Evolutionary conservation across 2,329 filamentous ascomycete species (phyloP).

Genomic region (Pseudogymnoascus sp.): DNA sequence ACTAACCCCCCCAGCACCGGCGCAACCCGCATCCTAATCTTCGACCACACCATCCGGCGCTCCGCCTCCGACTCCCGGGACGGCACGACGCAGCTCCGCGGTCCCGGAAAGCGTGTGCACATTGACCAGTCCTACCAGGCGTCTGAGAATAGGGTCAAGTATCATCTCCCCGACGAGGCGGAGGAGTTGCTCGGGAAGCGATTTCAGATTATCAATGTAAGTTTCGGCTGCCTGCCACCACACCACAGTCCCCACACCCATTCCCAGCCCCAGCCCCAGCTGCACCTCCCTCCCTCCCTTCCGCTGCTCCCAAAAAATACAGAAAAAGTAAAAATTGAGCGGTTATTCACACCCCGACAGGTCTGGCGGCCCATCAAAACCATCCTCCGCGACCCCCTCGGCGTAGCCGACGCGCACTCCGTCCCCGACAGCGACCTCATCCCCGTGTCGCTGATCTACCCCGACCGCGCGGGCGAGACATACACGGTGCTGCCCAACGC

Average conservation of each 20-base stretch:
- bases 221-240: too few relatives aligned
- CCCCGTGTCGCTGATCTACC: constrained; percentile 43
- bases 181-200: constrained; percentile 38
- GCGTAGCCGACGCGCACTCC: constrained; percentile 43
- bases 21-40: constrained; percentile 53
- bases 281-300: background rate
- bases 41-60: constrained; percentile 78
- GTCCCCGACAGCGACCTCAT: constrained; percentile 46
- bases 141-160: constrained; percentile 60
- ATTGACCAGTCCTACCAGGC: constrained; percentile 70
- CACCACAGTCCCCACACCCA: too few relatives aligned
- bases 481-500: constrained; percentile 37
- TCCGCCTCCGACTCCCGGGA: constrained; percentile 36
- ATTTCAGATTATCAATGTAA: constrained; percentile 48
- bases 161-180: constrained; percentile 47
- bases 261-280: too few relatives aligned
- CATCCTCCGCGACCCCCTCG: constrained; percentile 47
- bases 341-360: background rate
- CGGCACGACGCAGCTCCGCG: constrained; percentile 38
- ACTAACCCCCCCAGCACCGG: constrained; percentile 12
- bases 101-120: constrained; percentile 64
- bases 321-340: background rate
- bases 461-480: constrained; percentile 44
- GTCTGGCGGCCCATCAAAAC: constrained; percentile 44
- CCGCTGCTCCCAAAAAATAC: background rate